Evolutionary conservation across 2,329 filamentous ascomycete species (phyloP), one percentile per base, ranked within the genome.

Genomic region (Parastagonospora avenae): DNA sequence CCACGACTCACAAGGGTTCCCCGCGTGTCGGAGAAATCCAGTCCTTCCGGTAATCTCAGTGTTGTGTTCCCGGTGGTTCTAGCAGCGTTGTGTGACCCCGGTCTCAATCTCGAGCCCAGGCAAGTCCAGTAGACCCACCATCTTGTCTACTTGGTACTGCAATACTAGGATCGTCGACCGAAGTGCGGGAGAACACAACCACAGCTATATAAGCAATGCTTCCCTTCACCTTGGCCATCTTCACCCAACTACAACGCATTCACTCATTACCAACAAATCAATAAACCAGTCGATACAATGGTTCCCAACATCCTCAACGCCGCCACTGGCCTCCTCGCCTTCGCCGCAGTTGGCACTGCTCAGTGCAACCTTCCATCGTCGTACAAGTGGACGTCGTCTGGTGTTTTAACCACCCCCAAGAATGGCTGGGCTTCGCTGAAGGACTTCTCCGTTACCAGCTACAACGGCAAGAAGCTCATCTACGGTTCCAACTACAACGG

Each of bases 401-500:
- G 70, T 2, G 55, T 76, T 2, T 74, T 87, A 7, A 81, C 82
- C 1, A 62, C 73, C 4, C 84, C 84, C 0, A 79, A 79, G 59
- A 73, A 72, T 1, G 82, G 82, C 14, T 84, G 80, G 82, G 75
- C 72, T 2, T 75, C 83, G 4, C 76, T 88, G 60, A 88, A 88
- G 64, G 85, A 88, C 71, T 87, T 88, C 71, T 85, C 81, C 19
- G 63, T 68, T 46, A 79, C 79, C 15, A 64, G 73, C 1, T 83
- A 83, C 75, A 82, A 87, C 30, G 81, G 79, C 46, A 66, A 85
- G 67, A 77, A 86, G 54, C 77, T 88, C 6, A 84, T 88, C 2
- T 88, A 88, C 62, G 84, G 74, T 1, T 80, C 83, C 1, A 77
- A 79, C 58, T 74, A 80, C 58, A 59, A 63, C 0, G 74, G 74